These are phyloP conservation scores for Apophysomyces variabilis DNA, from an alignment of 371 early-diverging fungal species.

Conservation along the genomic window DNA sequence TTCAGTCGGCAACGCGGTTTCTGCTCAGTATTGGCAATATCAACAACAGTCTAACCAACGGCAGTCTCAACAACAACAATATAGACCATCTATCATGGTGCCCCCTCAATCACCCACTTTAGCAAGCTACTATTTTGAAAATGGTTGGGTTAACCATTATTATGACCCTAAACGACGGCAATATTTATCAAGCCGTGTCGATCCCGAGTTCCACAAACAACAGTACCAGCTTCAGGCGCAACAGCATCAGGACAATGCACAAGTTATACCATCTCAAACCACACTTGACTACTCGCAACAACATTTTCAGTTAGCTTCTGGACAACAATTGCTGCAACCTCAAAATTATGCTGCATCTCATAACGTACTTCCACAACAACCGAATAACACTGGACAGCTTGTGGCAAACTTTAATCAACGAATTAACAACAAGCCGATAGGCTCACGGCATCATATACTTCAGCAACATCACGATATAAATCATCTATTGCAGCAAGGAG, in stretches of 20 bases:
- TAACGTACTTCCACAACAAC: constrained; percentile 16
- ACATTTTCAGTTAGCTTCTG: constrained; percentile 35
- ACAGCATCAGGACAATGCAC: constrained; percentile 22
- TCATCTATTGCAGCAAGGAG: constrained; percentile 14
- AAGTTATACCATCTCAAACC: not conserved
- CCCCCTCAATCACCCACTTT: constrained; percentile 56
- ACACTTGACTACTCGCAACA: constrained; percentile 6
- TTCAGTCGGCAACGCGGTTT: constrained; percentile 7
- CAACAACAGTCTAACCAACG: constrained; percentile 22
- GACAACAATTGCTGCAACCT: constrained; percentile 34
- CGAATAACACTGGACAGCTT: constrained; percentile 23
- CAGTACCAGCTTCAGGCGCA: constrained; percentile 20
- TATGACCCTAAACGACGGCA: constrained; percentile 47
- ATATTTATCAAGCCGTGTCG: constrained; percentile 44
- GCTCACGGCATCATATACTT: constrained; percentile 19
- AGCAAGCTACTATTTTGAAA: constrained; percentile 55
- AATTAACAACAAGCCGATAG: constrained; percentile 24
- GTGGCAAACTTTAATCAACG: constrained; percentile 20
- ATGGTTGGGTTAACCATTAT: constrained; percentile 53
- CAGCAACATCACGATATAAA: constrained; percentile 20
- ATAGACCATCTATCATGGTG: constrained; percentile 51
- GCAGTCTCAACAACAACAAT: constrained; percentile 24
- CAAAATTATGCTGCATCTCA: constrained; percentile 16
- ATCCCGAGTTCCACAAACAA: constrained; percentile 34
- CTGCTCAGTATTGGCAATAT: constrained; percentile 25